A percentile compares a stretch with the other conserved stretches of the same genome.
These are phyloP conservation scores for Erysimum cheiranthoides DNA, from an alignment of 345 rosid species.

Conservation along the genomic window DNA sequence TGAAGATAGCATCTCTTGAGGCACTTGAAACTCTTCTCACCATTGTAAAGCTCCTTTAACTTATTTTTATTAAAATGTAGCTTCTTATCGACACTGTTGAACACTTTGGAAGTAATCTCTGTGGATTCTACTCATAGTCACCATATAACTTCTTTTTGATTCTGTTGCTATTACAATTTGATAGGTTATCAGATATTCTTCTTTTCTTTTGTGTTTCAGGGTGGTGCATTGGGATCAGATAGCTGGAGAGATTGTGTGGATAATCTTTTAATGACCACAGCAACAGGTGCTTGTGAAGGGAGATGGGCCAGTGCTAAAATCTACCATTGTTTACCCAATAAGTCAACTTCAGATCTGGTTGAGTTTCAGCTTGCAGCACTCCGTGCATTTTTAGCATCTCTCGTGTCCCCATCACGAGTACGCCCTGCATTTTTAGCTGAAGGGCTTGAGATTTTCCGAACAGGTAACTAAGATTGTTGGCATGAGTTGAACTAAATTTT, in stretches of 20 bases:
- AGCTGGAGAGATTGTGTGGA: constrained; percentile 73
- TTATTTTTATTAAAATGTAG: neutral
- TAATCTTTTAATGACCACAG: constrained; percentile 61
- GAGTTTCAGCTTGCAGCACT: constrained; percentile 81
- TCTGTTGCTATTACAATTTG: neutral
- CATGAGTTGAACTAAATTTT: neutral
- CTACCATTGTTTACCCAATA: constrained; percentile 45
- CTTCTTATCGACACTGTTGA: constrained; percentile 1
- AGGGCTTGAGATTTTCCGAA: constrained; percentile 75
- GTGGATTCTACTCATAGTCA: constrained; percentile 4
- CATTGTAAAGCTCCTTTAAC: constrained; percentile 60
- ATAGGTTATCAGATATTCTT: neutral
- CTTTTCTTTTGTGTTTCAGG: constrained; percentile 50
- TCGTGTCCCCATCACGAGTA: constrained; percentile 65
- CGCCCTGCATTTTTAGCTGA: constrained; percentile 69
- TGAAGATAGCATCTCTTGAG: constrained; percentile 82
- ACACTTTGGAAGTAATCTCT: neutral
- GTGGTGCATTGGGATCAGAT: constrained; percentile 69
- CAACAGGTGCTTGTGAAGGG: constrained; percentile 60
- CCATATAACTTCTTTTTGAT: neutral
- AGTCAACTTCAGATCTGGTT: constrained; percentile 44
- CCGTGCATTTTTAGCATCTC: constrained; percentile 72
- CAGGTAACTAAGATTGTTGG: constrained; percentile 54
- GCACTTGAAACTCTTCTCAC: constrained; percentile 74
- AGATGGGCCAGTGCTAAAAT: constrained; percentile 60